Percentiles rank a stretch among this genome's conserved stretches.
Evolutionary conservation across 176 grass and related monocot genomes (phyloP).

Genomic region (Olyra latifolia): DNA sequence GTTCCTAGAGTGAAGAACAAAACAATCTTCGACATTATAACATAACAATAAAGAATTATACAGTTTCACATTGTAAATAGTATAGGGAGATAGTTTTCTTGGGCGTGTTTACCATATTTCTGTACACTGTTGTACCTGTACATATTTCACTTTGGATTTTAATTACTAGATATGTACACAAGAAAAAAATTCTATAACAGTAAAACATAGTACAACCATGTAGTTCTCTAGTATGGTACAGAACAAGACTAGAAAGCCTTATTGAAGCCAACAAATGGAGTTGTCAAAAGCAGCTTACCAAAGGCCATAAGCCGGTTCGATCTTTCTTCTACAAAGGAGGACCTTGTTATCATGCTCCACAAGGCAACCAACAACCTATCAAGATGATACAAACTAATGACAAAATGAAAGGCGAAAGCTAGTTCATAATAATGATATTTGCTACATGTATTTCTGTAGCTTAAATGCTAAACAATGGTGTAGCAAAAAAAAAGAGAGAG

Average conservation of each 20-base stretch:
- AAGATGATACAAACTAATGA: not conserved
- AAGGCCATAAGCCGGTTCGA: conserved; percentile 93
- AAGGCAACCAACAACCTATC: conserved; percentile 95
- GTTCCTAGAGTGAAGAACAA: not conserved
- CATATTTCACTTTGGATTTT: conserved; percentile 1
- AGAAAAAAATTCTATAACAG: not conserved
- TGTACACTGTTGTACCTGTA: not conserved
- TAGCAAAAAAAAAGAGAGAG: not conserved
- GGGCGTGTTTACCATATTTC: not conserved
- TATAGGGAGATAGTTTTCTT: not conserved
- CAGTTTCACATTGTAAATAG: not conserved
- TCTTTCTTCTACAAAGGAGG: conserved; percentile 92
- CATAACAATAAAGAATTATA: not conserved
- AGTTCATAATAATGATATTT: not conserved
- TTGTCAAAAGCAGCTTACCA: conserved; percentile 54
- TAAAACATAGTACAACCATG: not conserved
- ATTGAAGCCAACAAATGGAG: not conserved
- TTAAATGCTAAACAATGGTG: not conserved
- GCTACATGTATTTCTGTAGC: not conserved
- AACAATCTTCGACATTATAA: not conserved
- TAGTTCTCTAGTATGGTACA: not conserved
- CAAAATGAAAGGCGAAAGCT: not conserved
- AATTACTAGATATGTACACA: not conserved
- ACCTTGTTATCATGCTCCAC: conserved; percentile 97
- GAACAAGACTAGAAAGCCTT: not conserved